Base-by-base conservation (phyloP, 2,329 filamentous ascomycete species). In the Botrytis medusae region DNA sequence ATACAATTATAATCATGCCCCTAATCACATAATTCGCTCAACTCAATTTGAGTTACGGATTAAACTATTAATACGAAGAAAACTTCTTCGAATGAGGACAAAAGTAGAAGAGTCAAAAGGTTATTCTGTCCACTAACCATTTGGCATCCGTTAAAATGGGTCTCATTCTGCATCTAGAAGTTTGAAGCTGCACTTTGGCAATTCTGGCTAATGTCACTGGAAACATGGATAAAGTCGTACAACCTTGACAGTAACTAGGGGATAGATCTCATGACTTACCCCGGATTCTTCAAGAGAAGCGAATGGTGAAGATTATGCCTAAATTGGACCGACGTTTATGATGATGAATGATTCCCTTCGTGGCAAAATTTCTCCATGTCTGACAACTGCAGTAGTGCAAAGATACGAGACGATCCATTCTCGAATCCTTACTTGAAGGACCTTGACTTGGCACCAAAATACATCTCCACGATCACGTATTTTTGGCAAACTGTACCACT, bases 201-300 rank as follows among this genome's bases (percentile, higher is more conserved):
- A 72, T 69, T 72, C 42, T 72, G 51, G 63, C 48, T 72, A 63
- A 75, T 61, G 10, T 46, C 57, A 12, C n/a, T 18, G 44, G n/a
- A 60, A 65, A 72, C 32, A 37, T 57, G 48, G 69, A 70, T 62
- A 72, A 69, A 64, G 37, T 67, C 59, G n/a, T 61, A 40, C 40
- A 69, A 61, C 37, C 57, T 60, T 61, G 40, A 62, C 25, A 70
- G 12, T 34, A 34, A 29, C 18, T 37, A 42, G 16, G 44, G 22
- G n/a, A 37, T 14, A n/a, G 34, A 51, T 42, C 67, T 59, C 61
- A 60, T 73, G 71, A 61, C 62, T 72, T 72, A 61, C 71, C 71
- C 71, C 71, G 14, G 71, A 51, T 61, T 69, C 57, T 61, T 60
- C 34, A 44, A 46, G 29, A 57, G 29, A 51, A 9, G 25, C 42